These are phyloP conservation scores for Ligustrum vulgare DNA, from an alignment of 257 asterid species.

Conservation along the genomic window DNA sequence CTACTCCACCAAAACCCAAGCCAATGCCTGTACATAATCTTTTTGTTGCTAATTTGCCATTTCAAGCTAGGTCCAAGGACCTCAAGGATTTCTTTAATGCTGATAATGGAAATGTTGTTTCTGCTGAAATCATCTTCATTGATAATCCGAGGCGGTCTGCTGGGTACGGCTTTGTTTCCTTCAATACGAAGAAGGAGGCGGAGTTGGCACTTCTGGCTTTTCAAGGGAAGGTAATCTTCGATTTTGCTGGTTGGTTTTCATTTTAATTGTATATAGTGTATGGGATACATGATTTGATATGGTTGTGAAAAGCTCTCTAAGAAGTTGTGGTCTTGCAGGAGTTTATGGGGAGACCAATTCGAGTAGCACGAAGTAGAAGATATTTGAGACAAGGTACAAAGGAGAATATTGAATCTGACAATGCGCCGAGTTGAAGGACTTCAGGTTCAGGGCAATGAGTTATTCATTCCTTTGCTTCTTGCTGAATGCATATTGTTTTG, in stretches of 20 bases:
- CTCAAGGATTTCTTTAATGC: constrained; percentile 75
- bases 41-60: constrained; percentile 70
- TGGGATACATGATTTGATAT: not conserved
- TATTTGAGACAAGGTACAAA: constrained; percentile 66
- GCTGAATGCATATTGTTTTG: not conserved
- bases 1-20: constrained; percentile 42
- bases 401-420: constrained; percentile 44
- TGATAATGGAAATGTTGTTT: constrained; percentile 59
- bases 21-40: constrained; percentile 67
- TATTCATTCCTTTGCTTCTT: constrained; percentile 16
- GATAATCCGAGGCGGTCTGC: constrained; percentile 72
- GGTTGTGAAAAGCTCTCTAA: constrained; percentile 11
- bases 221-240: constrained; percentile 65
- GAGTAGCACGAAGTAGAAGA: constrained; percentile 65
- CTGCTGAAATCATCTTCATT: constrained; percentile 71
- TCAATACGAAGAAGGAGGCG: constrained; percentile 71
- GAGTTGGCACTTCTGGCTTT: constrained; percentile 64
- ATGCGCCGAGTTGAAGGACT: constrained; percentile 28
- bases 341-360: constrained; percentile 79
- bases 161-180: constrained; percentile 91
- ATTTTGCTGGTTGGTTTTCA: constrained; percentile 1
- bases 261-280: not conserved
- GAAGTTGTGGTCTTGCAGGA: constrained; percentile 48
- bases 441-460: constrained; percentile 28
- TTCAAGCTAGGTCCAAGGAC: constrained; percentile 68